Evolutionary conservation across 2,329 filamentous ascomycete genomes (phyloP).

Genomic region (Hypoxylon sp.): DNA sequence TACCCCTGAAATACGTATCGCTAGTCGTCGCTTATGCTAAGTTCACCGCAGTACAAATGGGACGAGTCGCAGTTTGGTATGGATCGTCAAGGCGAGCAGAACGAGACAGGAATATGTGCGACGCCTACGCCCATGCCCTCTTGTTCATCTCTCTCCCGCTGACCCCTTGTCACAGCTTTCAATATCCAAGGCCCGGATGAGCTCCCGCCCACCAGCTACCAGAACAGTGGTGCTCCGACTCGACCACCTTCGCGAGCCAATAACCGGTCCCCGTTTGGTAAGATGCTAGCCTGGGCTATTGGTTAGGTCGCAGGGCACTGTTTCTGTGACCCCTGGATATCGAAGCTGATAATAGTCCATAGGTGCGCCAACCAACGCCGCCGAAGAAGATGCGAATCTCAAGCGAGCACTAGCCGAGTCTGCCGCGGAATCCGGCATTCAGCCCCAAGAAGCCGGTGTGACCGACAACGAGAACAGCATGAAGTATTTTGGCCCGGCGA

Average conservation of each 20-base stretch:
- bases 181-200: slow-evolving; percentile 63
- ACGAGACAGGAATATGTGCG: slow-evolving; percentile 56
- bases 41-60: slow-evolving; percentile 57
- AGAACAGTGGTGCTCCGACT: slow-evolving; percentile 59
- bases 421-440: slow-evolving; percentile 58
- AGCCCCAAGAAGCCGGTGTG: slow-evolving; percentile 61
- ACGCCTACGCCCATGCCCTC: background rate
- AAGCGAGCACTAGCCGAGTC: slow-evolving; percentile 65
- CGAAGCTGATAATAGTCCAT: slow-evolving; percentile 40
- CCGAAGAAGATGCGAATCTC: slow-evolving; percentile 63
- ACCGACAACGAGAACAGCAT: slow-evolving; percentile 50
- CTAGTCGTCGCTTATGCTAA: slow-evolving; percentile 11
- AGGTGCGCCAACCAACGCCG: slow-evolving; percentile 50
- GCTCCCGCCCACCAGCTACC: slow-evolving; percentile 51
- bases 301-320: slow-evolving; percentile 53
- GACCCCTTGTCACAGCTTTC: slow-evolving; percentile 54
- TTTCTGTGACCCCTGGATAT: slow-evolving; percentile 25
- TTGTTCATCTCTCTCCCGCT: slow-evolving; percentile 12
- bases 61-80: slow-evolving; percentile 62
- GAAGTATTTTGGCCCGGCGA: slow-evolving; percentile 68
- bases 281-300: slow-evolving; percentile 57
- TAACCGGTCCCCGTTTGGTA: slow-evolving; percentile 64
- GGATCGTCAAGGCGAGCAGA: slow-evolving; percentile 59
- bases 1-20: background rate
- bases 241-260: slow-evolving; percentile 69